These are phyloP conservation scores for Catharanthus roseus DNA, from an alignment of 257 asterid genomes.

Conservation along the genomic window DNA sequence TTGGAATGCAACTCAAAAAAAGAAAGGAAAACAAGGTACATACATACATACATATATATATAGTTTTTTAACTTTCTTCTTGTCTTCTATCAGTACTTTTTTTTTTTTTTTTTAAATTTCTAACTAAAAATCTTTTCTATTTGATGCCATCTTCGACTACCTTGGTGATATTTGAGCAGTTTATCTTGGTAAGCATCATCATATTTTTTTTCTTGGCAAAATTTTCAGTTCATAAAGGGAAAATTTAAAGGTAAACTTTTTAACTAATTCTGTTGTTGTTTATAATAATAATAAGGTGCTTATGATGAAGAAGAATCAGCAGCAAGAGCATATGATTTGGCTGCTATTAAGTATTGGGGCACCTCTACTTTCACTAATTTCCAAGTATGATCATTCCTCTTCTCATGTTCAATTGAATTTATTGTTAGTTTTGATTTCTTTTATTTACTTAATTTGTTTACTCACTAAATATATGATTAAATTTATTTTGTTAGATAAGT, in stretches of 20 bases:
- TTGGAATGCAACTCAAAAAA: slow-evolving; percentile 78
- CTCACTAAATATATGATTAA: neutral
- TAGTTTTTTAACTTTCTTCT: too few species aligned
- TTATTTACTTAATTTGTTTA: neutral
- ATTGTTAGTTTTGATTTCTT: neutral
- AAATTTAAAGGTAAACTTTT: neutral
- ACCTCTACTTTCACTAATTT: slow-evolving; percentile 65
- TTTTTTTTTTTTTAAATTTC: too few species aligned
- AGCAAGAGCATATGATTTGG: slow-evolving; percentile 87
- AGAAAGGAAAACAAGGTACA: slow-evolving; percentile 82
- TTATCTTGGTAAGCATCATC: slow-evolving; percentile 61
- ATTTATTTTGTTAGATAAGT: slow-evolving; percentile 29
- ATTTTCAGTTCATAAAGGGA: neutral
- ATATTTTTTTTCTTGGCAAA: too few species aligned
- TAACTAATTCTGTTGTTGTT: neutral
- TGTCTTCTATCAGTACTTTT: too few species aligned
- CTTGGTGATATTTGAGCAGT: slow-evolving; percentile 51
- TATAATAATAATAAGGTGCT: too few species aligned
- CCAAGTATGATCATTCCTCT: slow-evolving; percentile 46
- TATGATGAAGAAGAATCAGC: slow-evolving; percentile 86
- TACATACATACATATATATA: neutral
- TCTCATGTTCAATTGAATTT: neutral
- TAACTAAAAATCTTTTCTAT: too few species aligned
- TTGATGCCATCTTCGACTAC: too few species aligned
- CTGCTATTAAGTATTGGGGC: slow-evolving; percentile 87